A percentile compares a stretch with the other conserved stretches of the same genome.
These are phyloP conservation scores for Trichoderma polysporum DNA, from an alignment of 2,329 filamentous ascomycete genomes.

Conservation along the genomic window DNA sequence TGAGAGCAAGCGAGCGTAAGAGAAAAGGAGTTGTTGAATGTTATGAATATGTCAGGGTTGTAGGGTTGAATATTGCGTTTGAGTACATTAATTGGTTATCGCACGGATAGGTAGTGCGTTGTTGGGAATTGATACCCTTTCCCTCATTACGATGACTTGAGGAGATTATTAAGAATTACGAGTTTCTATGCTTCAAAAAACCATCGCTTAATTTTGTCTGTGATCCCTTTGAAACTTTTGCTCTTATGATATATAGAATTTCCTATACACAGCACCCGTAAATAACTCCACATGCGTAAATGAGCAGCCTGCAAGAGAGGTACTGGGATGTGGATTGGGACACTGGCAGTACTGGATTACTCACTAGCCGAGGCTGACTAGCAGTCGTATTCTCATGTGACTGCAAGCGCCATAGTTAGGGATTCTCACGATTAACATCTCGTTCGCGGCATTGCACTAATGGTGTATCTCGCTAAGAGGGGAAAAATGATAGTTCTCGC, in stretches of 20 bases:
- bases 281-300: not conserved
- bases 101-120: not conserved
- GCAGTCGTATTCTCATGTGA: not conserved
- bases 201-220: not conserved
- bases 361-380: not conserved
- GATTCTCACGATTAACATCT: too few species aligned
- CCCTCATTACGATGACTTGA: conserved; percentile 16
- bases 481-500: not conserved
- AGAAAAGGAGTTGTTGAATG: not conserved
- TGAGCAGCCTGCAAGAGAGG: not conserved
- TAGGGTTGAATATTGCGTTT: not conserved
- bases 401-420: too few species aligned
- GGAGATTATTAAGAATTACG: conserved; percentile 3
- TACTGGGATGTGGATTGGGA: not conserved
- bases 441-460: not conserved
- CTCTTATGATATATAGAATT: not conserved
- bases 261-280: not conserved
- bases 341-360: not conserved
- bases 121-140: conserved; percentile 20
- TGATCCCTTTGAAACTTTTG: not conserved
- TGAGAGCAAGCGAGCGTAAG: conserved; percentile 9
- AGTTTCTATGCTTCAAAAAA: not conserved
- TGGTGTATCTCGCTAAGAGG: not conserved
- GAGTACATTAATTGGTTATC: conserved; percentile 1
- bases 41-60: not conserved